Percentiles rank a stretch among this genome's conserved stretches.
phyloP scores from a whole-genome alignment of 768 basidiomycete species.

The Agrocybe praecox region DNA sequence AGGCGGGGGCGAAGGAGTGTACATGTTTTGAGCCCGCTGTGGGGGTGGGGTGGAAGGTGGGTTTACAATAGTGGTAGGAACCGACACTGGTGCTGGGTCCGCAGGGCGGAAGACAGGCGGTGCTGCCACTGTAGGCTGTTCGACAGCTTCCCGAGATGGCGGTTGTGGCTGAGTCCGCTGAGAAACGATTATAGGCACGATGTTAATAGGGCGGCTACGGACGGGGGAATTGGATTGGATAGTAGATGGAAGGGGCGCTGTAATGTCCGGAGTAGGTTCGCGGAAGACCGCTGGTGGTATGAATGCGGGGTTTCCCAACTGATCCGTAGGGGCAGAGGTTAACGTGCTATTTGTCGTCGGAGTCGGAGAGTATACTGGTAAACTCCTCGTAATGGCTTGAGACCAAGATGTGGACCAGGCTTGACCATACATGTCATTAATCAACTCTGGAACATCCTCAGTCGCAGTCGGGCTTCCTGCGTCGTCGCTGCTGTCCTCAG shows the following conservation, averaged over 20 bases:
- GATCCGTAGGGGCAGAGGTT: slow-evolving; percentile 4
- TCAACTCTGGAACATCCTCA: slow-evolving; percentile 42
- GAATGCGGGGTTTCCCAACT: slow-evolving; percentile 16
- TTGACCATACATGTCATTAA: slow-evolving; percentile 35
- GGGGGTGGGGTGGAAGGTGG: slow-evolving; percentile 28
- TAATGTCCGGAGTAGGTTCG: slow-evolving; percentile 14
- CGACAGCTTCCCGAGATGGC: background rate
- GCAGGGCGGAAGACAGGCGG: slow-evolving; percentile 26
- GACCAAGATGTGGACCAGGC: no score
- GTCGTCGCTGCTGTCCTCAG: slow-evolving; percentile 47
- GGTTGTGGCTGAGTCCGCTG: background rate
- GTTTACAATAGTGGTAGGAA: slow-evolving; percentile 28
- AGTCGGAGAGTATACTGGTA: background rate
- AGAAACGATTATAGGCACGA: slow-evolving; percentile 33
- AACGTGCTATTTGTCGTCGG: background rate
- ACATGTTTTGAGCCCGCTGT: slow-evolving; percentile 23
- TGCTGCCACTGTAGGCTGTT: background rate
- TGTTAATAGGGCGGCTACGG: slow-evolving; percentile 31
- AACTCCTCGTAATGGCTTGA: no score
- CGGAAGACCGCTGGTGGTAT: slow-evolving; percentile 25
- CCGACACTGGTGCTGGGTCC: slow-evolving; percentile 32
- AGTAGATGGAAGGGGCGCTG: slow-evolving; percentile 9
- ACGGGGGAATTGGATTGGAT: slow-evolving; percentile 22
- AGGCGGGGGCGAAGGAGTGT: slow-evolving; percentile 57
- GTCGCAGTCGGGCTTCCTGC: slow-evolving; percentile 51